These are phyloP conservation scores for Penicillium sp. DNA, from an alignment of 2,329 filamentous ascomycete genomes.

Conservation along the genomic window DNA sequence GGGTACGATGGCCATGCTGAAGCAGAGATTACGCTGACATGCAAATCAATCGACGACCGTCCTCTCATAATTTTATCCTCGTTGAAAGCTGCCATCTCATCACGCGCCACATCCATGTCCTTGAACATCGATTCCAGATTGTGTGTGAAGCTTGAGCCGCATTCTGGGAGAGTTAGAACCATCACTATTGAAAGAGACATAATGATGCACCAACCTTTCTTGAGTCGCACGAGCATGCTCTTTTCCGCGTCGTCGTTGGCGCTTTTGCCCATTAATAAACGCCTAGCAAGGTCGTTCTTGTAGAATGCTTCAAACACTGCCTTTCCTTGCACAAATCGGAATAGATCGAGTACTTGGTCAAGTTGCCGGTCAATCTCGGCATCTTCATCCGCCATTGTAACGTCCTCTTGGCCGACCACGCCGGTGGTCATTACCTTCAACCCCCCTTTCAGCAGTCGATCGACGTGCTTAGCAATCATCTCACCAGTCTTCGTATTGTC, in stretches of 20 bases:
- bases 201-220: conserved; percentile 55
- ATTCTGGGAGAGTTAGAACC: conserved; percentile 56
- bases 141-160: conserved; percentile 89
- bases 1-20: conserved; percentile 92
- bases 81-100: conserved; percentile 90
- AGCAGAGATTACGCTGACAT: conserved; percentile 85
- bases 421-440: conserved; percentile 62
- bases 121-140: conserved; percentile 99
- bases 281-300: conserved; percentile 90
- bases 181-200: background rate
- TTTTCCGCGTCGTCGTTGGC: conserved; percentile 93
- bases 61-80: conserved; percentile 60
- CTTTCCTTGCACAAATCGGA: conserved; percentile 95
- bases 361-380: conserved; percentile 87
- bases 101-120: conserved; percentile 87
- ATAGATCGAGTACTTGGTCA: conserved; percentile 88
- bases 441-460: conserved; percentile 81
- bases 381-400: conserved; percentile 78
- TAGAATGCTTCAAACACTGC: conserved; percentile 99
- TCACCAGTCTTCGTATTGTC: conserved; percentile 93
- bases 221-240: conserved; percentile 88
- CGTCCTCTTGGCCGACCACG: conserved; percentile 43
- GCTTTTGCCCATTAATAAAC: conserved; percentile 86
- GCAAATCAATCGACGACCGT: conserved; percentile 65
- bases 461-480: conserved; percentile 98